Conservation (phyloP, 2,329 filamentous ascomycete genomes). For the Stagonosporopsis tanaceti region DNA sequence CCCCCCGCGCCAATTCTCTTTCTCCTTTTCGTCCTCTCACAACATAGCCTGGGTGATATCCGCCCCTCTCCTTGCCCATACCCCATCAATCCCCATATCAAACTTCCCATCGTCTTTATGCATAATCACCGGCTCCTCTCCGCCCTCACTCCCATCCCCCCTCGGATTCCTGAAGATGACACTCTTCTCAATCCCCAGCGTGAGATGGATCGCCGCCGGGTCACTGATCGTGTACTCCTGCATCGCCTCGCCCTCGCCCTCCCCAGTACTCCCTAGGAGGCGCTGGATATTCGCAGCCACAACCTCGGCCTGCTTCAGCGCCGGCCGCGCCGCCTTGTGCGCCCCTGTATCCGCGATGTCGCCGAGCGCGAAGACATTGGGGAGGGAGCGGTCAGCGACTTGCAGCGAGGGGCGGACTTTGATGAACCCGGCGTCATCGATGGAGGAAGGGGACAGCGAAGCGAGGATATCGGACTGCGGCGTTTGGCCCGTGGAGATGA, state of each 20-base stretch:
- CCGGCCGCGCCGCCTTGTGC: conserved; percentile 13
- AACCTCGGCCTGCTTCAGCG: conserved; percentile 9
- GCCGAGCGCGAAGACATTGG: conserved; percentile 69
- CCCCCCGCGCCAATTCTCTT: no score
- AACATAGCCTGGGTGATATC: conserved; percentile 18
- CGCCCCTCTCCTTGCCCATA: conserved; percentile 19
- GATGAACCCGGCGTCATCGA: conserved; percentile 59
- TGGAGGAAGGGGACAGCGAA: conserved; percentile 53
- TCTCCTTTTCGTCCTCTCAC: not conserved
- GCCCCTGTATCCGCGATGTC: conserved; percentile 61
- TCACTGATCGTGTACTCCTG: conserved; percentile 10
- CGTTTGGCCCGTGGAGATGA: conserved; percentile 67
- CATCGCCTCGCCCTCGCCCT: not conserved
- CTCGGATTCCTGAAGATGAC: conserved; percentile 19
- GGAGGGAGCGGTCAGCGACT: conserved; percentile 57
- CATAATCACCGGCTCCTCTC: conserved; percentile 13
- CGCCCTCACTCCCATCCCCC: conserved; percentile 3
- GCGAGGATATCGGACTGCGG: conserved; percentile 63
- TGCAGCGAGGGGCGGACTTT: conserved; percentile 66
- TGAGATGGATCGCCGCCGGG: conserved; percentile 21
- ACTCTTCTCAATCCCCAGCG: conserved; percentile 17
- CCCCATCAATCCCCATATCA: conserved; percentile 21
- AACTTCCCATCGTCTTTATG: conserved; percentile 20
- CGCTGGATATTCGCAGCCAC: conserved; percentile 11
- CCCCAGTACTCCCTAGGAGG: not conserved